Evolutionary conservation across 2,329 filamentous ascomycete genomes (phyloP), one percentile per base, ranked within the genome.

Genomic region (Fusarium marasasianum): DNA sequence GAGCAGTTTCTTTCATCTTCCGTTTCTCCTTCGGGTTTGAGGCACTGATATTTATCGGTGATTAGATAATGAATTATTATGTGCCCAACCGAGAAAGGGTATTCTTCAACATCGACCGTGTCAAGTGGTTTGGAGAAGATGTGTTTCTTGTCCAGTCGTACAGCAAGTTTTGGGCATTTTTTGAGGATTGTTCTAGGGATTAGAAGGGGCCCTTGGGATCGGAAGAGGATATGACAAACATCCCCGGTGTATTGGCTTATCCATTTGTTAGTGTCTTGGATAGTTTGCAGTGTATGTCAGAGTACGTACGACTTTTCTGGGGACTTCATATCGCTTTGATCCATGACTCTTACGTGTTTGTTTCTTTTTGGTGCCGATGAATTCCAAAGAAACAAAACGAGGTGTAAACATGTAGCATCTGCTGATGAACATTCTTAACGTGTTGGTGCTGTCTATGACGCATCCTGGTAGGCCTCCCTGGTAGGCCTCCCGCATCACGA

Each of bases 21-120:
- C 0, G 43, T 35, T n/a, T 41, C 20, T 0, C 44, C 43, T 8
- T 47, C 26, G 0, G 60, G 57, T 6, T 38, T 45, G 1, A 74
- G 54, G 1, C 48, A 37, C 22, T 63, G 41, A 12, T 74, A 74
- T 18, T 10, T 33, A 1, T 55, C 54, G 5, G 66, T 45, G 3
- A 12, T 6, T 1, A 74, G 6, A 12, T 55, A 74, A 1, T 74
- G 31, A 7, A 74, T 33, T 0, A 74, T 6, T 1, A 63, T 43
- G 15, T 63, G 56, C 6, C 71, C 71, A 2, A 48, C 29, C 0
- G 59, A 29, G 14, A 50, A 55, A 3, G 64, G 17, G 3, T 69
- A 56, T 1, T 69, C 60, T n/a, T 35, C 8, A 1, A 68, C 20
- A 6, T 69, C 18, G 9, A 54, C 24, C 3, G 2, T 18, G 8